phyloP scores from a whole-genome alignment of 1,284 basidiomycete species.

The Gymnopus androsaceus region DNA sequence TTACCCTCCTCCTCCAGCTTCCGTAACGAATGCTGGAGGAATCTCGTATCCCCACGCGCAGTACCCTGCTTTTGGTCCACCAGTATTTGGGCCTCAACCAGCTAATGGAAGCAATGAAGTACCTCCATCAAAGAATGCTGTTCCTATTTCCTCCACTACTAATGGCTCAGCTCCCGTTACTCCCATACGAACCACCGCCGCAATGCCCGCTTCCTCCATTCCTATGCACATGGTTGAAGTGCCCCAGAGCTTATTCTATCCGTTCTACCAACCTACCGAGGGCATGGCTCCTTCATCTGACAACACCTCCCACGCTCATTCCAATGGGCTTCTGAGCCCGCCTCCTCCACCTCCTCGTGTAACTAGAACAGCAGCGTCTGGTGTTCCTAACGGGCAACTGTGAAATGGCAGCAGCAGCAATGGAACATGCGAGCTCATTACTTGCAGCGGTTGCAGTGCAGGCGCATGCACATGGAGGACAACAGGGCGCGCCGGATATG shows the following conservation, averaged over 20 bases:
- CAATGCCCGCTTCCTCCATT: conserved; percentile 15
- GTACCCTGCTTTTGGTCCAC: conserved; percentile 1
- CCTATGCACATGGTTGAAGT: conserved; percentile 50
- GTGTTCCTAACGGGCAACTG: conserved; percentile 22
- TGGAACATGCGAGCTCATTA: conserved; percentile 50
- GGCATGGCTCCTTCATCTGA: conserved; percentile 12
- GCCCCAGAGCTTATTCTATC: conserved; percentile 69
- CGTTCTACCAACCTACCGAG: conserved; percentile 54
- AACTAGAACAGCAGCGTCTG: conserved; percentile 21
- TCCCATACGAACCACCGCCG: conserved; percentile 23
- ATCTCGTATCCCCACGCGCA: not conserved
- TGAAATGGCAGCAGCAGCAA: too few relatives aligned
- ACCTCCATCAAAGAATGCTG: conserved; percentile 21
- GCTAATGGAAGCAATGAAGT: conserved; percentile 33
- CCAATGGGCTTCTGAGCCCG: conserved; percentile 1
- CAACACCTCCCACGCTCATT: conserved; percentile 7
- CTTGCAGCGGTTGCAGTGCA: conserved; percentile 57
- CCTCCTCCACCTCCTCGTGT: not conserved
- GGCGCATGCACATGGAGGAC: conserved; percentile 38
- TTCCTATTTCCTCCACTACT: not conserved
- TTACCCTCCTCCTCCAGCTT: conserved; percentile 9
- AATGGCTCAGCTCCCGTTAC: conserved; percentile 24
- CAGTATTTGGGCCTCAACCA: conserved; percentile 40
- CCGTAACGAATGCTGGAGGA: not conserved
- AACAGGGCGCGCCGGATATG: conserved; percentile 39